Percentiles rank a stretch among this genome's conserved stretches.
Evolutionary conservation across 495 filamentous ascomycete genomes (phyloP).

Genomic region (Penicillium crystallinum): DNA sequence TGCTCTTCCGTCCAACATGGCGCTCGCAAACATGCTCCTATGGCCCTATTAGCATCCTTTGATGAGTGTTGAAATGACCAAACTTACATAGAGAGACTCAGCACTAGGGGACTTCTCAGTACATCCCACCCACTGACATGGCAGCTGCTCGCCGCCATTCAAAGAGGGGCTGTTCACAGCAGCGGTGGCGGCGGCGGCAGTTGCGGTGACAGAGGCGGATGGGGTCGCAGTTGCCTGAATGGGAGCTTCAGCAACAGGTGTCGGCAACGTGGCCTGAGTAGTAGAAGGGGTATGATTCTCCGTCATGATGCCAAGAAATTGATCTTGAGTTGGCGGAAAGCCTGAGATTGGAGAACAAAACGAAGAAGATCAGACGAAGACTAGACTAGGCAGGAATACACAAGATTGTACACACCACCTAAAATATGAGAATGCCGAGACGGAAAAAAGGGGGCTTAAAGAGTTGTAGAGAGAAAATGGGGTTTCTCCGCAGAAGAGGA

Average conservation of each 20-base stretch:
- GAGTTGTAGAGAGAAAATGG: slow-evolving; percentile 8
- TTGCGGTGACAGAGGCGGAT: slow-evolving; percentile 31
- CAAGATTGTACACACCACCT: neutral
- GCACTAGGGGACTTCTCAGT: slow-evolving; percentile 72
- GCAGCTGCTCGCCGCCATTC: slow-evolving; percentile 54
- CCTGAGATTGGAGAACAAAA: slow-evolving; percentile 11
- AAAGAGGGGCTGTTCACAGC: slow-evolving; percentile 36
- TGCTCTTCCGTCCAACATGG: slow-evolving; percentile 97
- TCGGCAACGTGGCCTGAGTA: slow-evolving; percentile 24
- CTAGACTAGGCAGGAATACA: neutral
- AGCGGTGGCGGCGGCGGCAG: slow-evolving; percentile 41
- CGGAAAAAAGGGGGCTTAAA: slow-evolving; percentile 12
- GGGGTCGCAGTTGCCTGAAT: slow-evolving; percentile 16
- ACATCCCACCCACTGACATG: slow-evolving; percentile 85
- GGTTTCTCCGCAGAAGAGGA: slow-evolving; percentile 19
- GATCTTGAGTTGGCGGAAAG: slow-evolving; percentile 24
- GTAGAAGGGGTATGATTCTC: slow-evolving; percentile 19
- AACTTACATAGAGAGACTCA: slow-evolving; percentile 85
- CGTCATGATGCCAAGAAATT: slow-evolving; percentile 29
- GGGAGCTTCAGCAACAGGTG: slow-evolving; percentile 25
- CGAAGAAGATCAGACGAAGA: neutral
- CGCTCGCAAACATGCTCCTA: slow-evolving; percentile 98
- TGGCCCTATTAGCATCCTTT: neutral
- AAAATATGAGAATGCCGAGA: slow-evolving; percentile 4
- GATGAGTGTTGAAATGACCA: neutral